phyloP scores from a whole-genome alignment of 139 green algal genomes.

The Chara braunii region DNA sequence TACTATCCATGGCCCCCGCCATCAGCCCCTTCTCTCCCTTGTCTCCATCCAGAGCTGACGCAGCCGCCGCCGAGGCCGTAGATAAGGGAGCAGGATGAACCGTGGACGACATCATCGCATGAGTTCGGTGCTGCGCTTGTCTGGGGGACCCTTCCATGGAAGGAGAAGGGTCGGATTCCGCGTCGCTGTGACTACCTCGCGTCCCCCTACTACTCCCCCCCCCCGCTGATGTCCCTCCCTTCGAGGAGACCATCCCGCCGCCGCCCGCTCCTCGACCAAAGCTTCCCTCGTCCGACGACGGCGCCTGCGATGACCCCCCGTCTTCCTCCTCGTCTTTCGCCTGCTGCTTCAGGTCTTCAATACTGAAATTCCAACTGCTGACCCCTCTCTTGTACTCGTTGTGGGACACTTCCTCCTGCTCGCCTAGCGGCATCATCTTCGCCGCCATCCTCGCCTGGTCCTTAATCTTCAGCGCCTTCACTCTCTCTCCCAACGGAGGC shows the following conservation, averaged over 20 bases:
- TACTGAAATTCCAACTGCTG: slow-evolving; percentile 86
- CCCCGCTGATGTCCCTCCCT: neutral
- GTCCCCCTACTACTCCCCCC: neutral
- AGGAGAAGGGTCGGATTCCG: neutral
- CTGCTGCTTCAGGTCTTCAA: slow-evolving; percentile 71
- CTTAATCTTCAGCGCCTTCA: slow-evolving; percentile 55
- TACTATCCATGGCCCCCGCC: too few relatives aligned
- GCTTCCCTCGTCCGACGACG: neutral
- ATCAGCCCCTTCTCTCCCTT: too few relatives aligned
- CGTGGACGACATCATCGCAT: too few relatives aligned
- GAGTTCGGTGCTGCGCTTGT: too few relatives aligned
- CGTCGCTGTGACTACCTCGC: neutral
- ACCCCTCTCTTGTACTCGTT: slow-evolving; percentile 59
- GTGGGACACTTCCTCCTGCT: slow-evolving; percentile 30
- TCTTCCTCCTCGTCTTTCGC: too few relatives aligned
- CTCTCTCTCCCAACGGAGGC: slow-evolving; percentile 70
- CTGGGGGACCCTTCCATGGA: neutral
- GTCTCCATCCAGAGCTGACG: too few relatives aligned
- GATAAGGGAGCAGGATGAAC: too few relatives aligned
- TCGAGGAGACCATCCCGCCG: neutral
- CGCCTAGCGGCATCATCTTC: slow-evolving; percentile 7
- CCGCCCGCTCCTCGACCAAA: neutral
- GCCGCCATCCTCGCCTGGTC: slow-evolving; percentile 16
- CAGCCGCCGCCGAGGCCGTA: too few relatives aligned
- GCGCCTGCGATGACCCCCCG: too few relatives aligned